Percentiles rank a stretch among this genome's conserved stretches.
phyloP scores from a whole-genome alignment of 306 rosid genomes.

The Quercus cerris region DNA sequence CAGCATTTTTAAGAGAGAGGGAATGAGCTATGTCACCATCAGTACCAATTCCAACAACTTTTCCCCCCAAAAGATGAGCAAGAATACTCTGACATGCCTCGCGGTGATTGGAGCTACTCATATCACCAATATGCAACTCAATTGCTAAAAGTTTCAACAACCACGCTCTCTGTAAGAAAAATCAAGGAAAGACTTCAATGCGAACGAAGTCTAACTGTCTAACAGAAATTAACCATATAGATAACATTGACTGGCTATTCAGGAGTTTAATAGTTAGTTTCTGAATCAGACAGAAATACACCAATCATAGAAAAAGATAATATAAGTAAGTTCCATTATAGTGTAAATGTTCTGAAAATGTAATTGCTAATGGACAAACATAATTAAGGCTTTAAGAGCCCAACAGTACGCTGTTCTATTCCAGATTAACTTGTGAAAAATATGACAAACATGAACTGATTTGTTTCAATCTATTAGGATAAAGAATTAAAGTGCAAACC shows the following conservation, averaged over 20 bases:
- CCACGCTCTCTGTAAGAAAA: slow-evolving; percentile 81
- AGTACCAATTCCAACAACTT: slow-evolving; percentile 40
- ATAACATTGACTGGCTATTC: not conserved
- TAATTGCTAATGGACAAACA: too few relatives aligned
- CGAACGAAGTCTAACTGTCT: not conserved
- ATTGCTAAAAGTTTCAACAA: slow-evolving; percentile 75
- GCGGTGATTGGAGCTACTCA: slow-evolving; percentile 58
- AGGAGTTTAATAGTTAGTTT: not conserved
- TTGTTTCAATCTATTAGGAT: too few relatives aligned
- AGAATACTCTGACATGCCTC: slow-evolving; percentile 74
- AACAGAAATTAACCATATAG: not conserved
- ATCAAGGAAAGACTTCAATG: slow-evolving; percentile 6
- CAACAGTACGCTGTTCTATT: not conserved
- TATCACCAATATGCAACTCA: slow-evolving; percentile 84
- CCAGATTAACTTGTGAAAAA: not conserved
- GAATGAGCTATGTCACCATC: slow-evolving; percentile 30
- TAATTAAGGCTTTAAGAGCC: not conserved
- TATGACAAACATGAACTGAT: not conserved
- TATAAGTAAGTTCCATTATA: too few relatives aligned
- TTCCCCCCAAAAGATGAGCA: slow-evolving; percentile 71
- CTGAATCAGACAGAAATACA: too few relatives aligned
- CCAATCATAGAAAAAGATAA: too few relatives aligned
- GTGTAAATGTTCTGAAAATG: too few relatives aligned
- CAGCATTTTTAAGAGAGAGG: slow-evolving; percentile 36
- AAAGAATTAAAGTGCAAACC: too few relatives aligned